These are phyloP conservation scores for Asterophora lycoperdoides DNA, from an alignment of 768 basidiomycete species.

Conservation along the genomic window DNA sequence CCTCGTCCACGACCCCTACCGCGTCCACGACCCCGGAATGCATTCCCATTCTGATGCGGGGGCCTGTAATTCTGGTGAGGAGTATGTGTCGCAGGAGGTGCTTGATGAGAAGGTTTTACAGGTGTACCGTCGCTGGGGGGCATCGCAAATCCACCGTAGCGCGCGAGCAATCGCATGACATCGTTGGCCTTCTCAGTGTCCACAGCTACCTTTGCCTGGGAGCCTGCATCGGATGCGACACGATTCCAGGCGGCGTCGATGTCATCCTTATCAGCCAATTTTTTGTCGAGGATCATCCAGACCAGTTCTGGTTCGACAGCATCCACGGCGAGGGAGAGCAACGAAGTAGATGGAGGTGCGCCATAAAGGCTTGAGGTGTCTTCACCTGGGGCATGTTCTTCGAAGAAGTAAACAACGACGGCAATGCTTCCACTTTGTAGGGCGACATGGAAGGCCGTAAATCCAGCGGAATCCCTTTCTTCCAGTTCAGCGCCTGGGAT, in stretches of 20 bases:
- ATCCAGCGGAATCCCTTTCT: constrained; percentile 54
- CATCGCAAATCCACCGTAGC: constrained; percentile 47
- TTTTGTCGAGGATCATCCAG: constrained; percentile 58
- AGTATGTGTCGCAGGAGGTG: background rate
- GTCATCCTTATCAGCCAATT: constrained; percentile 45
- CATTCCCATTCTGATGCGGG: constrained; percentile 10
- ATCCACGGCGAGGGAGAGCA: constrained; percentile 54
- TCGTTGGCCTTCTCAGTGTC: constrained; percentile 40
- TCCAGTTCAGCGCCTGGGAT: constrained; percentile 65
- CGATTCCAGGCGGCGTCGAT: constrained; percentile 49
- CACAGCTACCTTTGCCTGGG: constrained; percentile 21
- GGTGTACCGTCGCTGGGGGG: constrained; percentile 27
- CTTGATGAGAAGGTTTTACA: too few species aligned
- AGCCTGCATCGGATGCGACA: constrained; percentile 33
- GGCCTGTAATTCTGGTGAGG: background rate
- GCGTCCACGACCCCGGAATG: constrained; percentile 32
- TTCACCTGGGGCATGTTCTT: constrained; percentile 52
- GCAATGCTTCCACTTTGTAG: constrained; percentile 47
- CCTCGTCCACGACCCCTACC: constrained; percentile 31
- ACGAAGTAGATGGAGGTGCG: constrained; percentile 34
- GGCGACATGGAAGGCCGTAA: constrained; percentile 66
- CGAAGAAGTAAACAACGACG: constrained; percentile 58
- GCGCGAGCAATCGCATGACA: constrained; percentile 49
- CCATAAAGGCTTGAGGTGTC: constrained; percentile 51
- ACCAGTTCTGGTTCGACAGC: constrained; percentile 61